A percentile compares a stretch with the other conserved stretches of the same genome.
phyloP scores from a whole-genome alignment of 345 rosid genomes.

The Euclidium syriacum region DNA sequence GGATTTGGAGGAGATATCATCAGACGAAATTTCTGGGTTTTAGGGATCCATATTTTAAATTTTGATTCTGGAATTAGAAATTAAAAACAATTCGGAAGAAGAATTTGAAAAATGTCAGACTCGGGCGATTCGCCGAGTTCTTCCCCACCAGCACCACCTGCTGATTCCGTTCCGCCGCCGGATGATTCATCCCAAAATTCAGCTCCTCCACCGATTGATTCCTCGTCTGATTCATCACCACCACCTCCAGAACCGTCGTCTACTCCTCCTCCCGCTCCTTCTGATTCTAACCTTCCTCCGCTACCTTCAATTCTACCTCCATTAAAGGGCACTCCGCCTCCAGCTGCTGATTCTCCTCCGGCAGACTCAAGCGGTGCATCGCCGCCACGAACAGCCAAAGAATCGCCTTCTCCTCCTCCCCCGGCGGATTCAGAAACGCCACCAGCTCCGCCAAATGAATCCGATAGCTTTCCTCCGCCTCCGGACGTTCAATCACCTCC shows the following conservation, averaged over 20 bases:
- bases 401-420: slow-evolving; percentile 29
- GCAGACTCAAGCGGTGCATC: slow-evolving; percentile 4
- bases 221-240: slow-evolving; percentile 22
- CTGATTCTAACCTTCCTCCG: slow-evolving; percentile 20
- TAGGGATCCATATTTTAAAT: background rate
- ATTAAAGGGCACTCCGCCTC: background rate
- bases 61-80: background rate
- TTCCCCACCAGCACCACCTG: slow-evolving; percentile 30
- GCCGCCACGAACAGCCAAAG: slow-evolving; percentile 28
- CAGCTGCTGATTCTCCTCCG: slow-evolving; percentile 23
- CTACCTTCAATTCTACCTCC: slow-evolving; percentile 18
- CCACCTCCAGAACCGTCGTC: slow-evolving; percentile 17
- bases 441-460: slow-evolving; percentile 23
- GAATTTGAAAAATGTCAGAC: slow-evolving; percentile 34
- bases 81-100: background rate
- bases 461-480: slow-evolving; percentile 14
- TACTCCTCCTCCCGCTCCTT: slow-evolving; percentile 34
- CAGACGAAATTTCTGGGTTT: background rate
- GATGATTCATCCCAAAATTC: background rate
- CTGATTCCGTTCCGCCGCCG: slow-evolving; percentile 13
- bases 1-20: background rate
- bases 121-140: slow-evolving; percentile 39
- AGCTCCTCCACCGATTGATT: slow-evolving; percentile 21
- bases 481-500: slow-evolving; percentile 9
- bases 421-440: slow-evolving; percentile 13